phyloP scores from a whole-genome alignment of 1,284 basidiomycete genomes.

The Chalciporus sp. region DNA sequence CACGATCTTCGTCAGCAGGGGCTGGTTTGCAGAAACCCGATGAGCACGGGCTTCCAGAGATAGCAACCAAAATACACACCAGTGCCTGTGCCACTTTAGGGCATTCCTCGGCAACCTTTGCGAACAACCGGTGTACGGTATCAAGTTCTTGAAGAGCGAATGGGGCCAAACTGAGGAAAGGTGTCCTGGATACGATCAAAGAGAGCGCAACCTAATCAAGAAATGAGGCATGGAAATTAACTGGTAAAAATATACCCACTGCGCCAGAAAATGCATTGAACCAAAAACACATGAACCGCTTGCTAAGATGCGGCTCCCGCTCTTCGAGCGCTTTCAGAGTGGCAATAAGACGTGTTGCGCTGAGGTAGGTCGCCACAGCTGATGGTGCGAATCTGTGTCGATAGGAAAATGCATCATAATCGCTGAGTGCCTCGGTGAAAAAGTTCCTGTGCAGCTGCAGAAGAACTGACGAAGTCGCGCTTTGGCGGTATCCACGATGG shows the following conservation, averaged over 20 bases:
- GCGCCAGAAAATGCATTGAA: conserved; percentile 78
- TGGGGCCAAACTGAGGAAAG: conserved; percentile 51
- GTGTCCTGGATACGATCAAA: conserved; percentile 55
- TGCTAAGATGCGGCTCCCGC: conserved; percentile 62
- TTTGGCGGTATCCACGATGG: conserved; percentile 7
- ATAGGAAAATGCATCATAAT: conserved; percentile 59
- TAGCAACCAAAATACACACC: conserved; percentile 33
- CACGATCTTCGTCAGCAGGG: conserved; percentile 50
- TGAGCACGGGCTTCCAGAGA: conserved; percentile 10
- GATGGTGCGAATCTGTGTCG: conserved; percentile 70
- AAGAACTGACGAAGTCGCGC: conserved; percentile 46
- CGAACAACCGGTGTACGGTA: conserved; percentile 47
- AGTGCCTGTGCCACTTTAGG: conserved; percentile 52
- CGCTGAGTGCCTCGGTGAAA: conserved; percentile 70
- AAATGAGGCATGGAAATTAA: background rate
- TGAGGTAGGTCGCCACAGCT: conserved; percentile 69
- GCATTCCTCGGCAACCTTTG: conserved; percentile 46
- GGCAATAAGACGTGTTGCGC: conserved; percentile 63
- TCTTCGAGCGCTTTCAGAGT: conserved; percentile 62
- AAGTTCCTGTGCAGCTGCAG: conserved; percentile 76
- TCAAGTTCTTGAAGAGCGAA: conserved; percentile 56
- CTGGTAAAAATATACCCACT: conserved; percentile 45
- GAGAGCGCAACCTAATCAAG: conserved; percentile 61
- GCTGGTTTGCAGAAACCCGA: conserved; percentile 37
- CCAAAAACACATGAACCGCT: conserved; percentile 76